Evolutionary conservation across 371 early-diverging fungal species (phyloP), one percentile per base, ranked within the genome.

Genomic region (Mucor lusitanicus): DNA sequence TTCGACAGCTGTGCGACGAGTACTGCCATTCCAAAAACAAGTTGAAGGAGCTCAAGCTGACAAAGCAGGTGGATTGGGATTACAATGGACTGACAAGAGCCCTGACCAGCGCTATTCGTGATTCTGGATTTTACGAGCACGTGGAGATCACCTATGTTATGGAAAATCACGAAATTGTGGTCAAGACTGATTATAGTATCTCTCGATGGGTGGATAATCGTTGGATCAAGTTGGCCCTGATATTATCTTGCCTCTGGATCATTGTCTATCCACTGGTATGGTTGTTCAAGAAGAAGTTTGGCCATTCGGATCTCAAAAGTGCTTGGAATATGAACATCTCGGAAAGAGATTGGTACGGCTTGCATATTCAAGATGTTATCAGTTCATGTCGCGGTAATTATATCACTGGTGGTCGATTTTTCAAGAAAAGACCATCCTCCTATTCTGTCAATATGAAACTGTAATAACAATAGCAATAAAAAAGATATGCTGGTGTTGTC

Each of bases 31-130:
- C 74, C 8, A 63, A 66, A 17, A 77, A 74, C 32, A 21, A 55
- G 8, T 57, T 81, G 11, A 84, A 84, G 61, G 82, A 84, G 54
- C 62, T 84, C 6, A 74, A 73, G 21, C 42, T 81, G 21, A 73
- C 69, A 55, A 84, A 84, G 54, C 74, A 72, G 19, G 53, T 84
- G 7, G 61, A 70, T 5, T 84, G 84, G 84, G 71, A 84, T 63
- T 80, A 72, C 63, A 64, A 68, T 21, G 68, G 72, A 35, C 44
- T 84, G 33, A 77, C 78, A 5, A 59, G 60, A 54, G 81, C 79
- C 3, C 63, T 83, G 3, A 75, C 79, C 21, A 32, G 72, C 13
- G 84, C 80, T 5, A 84, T 84, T 33, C 78, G 78, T 1, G 50
- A 63, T 12, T 59, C 71, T 40, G 81, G 81, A 6, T 79, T 73